A percentile compares a stretch with the other conserved stretches of the same genome.
Conservation (phyloP, 1,284 basidiomycete species). For the Mycosarcoma maydis region DNA sequence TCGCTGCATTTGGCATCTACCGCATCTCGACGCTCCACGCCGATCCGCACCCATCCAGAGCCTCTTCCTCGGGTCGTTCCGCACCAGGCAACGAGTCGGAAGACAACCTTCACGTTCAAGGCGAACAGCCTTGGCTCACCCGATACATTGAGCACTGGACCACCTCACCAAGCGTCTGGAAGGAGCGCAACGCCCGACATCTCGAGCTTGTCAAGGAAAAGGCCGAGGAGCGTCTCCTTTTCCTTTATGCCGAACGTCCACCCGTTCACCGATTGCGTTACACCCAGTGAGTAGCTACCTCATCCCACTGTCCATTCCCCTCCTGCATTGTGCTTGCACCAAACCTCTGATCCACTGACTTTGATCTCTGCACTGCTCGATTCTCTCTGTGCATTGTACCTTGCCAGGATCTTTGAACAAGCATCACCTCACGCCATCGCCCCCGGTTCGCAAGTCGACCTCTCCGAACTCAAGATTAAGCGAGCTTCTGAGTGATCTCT, state of each 20-base stretch:
- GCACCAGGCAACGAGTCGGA: conserved; percentile 54
- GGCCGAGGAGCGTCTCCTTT: conserved; percentile 55
- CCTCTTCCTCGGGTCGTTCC: conserved; percentile 46
- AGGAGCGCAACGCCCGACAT: conserved; percentile 52
- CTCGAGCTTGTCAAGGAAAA: conserved; percentile 48
- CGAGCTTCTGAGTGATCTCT: conserved; percentile 29
- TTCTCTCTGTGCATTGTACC: background rate
- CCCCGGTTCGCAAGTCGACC: conserved; percentile 53
- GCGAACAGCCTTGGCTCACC: conserved; percentile 58
- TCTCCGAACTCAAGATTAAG: conserved; percentile 62
- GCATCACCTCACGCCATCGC: conserved; percentile 58
- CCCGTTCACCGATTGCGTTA: conserved; percentile 55
- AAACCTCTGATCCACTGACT: too few relatives aligned
- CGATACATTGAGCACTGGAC: conserved; percentile 57
- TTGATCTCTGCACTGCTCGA: too few relatives aligned
- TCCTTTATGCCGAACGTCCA: conserved; percentile 60
- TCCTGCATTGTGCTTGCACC: too few relatives aligned
- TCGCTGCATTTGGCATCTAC: conserved; percentile 52
- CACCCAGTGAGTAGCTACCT: conserved; percentile 41
- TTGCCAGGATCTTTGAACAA: conserved; percentile 54
- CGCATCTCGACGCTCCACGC: conserved; percentile 50
- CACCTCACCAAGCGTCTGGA: conserved; percentile 42
- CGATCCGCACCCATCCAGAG: conserved; percentile 48
- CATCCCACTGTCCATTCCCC: too few relatives aligned
- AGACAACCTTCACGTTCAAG: conserved; percentile 45